Percentiles rank a stretch among this genome's conserved stretches.
These are phyloP conservation scores for Hypoxylon perforatum DNA, from an alignment of 495 filamentous ascomycete genomes.

Conservation along the genomic window DNA sequence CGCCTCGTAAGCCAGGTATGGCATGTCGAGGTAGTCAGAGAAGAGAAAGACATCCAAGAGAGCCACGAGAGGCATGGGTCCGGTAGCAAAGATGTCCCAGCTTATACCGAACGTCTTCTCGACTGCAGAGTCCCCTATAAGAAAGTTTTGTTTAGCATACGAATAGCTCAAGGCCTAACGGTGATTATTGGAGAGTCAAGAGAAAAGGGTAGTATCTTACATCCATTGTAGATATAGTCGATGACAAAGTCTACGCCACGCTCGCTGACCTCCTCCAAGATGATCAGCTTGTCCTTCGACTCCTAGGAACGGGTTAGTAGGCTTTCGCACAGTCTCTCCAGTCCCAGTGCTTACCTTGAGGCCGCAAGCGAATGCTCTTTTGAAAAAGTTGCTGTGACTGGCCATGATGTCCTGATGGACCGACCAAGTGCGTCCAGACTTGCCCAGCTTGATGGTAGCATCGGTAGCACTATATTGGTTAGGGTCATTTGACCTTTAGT, in stretches of 20 bases:
- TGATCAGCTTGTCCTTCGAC: background rate
- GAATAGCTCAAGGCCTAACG: too few species aligned
- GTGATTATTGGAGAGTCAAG: too few species aligned
- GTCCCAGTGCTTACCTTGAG: background rate
- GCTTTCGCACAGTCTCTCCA: too few species aligned
- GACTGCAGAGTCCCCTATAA: background rate
- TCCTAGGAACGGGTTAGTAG: constrained; percentile 1
- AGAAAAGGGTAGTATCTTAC: constrained; percentile 1
- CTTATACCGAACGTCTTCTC: background rate
- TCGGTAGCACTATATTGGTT: too few species aligned
- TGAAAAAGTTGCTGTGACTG: constrained; percentile 4
- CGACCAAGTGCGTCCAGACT: too few species aligned
- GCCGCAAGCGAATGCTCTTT: background rate
- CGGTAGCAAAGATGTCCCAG: too few species aligned
- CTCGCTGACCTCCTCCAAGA: background rate
- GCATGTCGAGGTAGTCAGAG: constrained; percentile 16
- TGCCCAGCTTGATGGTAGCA: too few species aligned
- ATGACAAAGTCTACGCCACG: background rate
- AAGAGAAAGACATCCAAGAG: background rate
- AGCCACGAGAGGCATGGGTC: too few species aligned
- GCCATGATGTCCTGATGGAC: too few species aligned
- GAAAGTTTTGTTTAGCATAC: background rate
- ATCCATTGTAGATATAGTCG: constrained; percentile 1
- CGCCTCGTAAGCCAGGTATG: background rate
- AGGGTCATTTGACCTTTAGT: too few species aligned